These are phyloP conservation scores for Luffa aegyptiaca DNA, from an alignment of 306 rosid species.

Conservation along the genomic window DNA sequence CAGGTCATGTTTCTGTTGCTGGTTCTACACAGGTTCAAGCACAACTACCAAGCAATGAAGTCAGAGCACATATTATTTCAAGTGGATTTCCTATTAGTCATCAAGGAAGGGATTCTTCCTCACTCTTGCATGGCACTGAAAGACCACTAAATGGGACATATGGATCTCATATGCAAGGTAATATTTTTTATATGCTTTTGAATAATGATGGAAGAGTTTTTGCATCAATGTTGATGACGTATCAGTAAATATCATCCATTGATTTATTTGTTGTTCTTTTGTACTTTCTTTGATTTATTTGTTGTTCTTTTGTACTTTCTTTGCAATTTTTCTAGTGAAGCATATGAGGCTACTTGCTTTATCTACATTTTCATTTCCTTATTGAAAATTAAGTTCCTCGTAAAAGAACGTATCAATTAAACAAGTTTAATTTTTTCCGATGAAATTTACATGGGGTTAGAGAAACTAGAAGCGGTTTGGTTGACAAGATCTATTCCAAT, in stretches of 20 bases:
- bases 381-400: background rate
- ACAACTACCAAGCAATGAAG: conserved; percentile 36
- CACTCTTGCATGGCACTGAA: conserved; percentile 50
- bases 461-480: background rate
- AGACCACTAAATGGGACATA: conserved; percentile 51
- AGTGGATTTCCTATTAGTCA: conserved; percentile 48
- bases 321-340: background rate
- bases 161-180: conserved; percentile 67
- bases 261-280: background rate
- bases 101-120: conserved; percentile 61
- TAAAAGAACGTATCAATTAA: background rate
- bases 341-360: background rate
- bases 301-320: background rate
- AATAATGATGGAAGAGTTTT: background rate
- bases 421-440: background rate
- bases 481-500: background rate
- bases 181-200: background rate
- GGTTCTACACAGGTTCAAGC: conserved; percentile 46
- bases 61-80: conserved; percentile 40
- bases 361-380: background rate
- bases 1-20: conserved; percentile 38
- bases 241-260: background rate
- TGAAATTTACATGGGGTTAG: background rate
- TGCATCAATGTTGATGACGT: background rate
- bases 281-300: background rate